A percentile compares a stretch with the other conserved stretches of the same genome.
These are phyloP conservation scores for Calophaca sinica DNA, from an alignment of 306 rosid genomes.

Conservation along the genomic window DNA sequence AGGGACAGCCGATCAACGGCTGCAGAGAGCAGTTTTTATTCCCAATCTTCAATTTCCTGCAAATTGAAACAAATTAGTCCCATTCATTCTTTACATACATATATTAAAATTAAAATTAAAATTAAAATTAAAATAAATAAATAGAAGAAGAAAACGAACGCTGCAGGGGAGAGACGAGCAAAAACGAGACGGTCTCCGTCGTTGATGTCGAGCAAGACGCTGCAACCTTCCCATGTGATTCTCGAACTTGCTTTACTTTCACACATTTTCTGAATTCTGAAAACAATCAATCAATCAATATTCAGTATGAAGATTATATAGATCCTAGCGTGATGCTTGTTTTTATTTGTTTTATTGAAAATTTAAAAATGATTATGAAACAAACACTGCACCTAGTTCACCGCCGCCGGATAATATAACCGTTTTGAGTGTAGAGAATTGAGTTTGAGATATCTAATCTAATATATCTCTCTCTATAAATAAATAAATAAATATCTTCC, in stretches of 20 bases:
- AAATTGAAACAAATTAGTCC: not conserved
- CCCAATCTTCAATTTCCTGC: constrained; percentile 89
- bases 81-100: not conserved
- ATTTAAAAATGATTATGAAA: too few species aligned
- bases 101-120: not conserved
- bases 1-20: constrained; percentile 75
- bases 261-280: constrained; percentile 1
- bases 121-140: not conserved
- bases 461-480: too few species aligned
- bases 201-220: constrained; percentile 91
- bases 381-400: too few species aligned
- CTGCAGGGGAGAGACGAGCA: constrained; percentile 81
- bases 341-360: too few species aligned
- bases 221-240: constrained; percentile 87
- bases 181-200: constrained; percentile 93
- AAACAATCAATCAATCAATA: too few species aligned
- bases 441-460: too few species aligned
- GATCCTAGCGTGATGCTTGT: too few species aligned
- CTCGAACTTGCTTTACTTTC: constrained; percentile 35
- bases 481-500: too few species aligned
- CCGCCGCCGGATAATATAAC: too few species aligned
- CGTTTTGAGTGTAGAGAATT: too few species aligned
- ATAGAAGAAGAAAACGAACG: constrained; percentile 54
- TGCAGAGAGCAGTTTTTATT: constrained; percentile 77
- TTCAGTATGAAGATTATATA: too few species aligned